phyloP scores from a whole-genome alignment of 139 green algal species.

The Closterium sp. region DNA sequence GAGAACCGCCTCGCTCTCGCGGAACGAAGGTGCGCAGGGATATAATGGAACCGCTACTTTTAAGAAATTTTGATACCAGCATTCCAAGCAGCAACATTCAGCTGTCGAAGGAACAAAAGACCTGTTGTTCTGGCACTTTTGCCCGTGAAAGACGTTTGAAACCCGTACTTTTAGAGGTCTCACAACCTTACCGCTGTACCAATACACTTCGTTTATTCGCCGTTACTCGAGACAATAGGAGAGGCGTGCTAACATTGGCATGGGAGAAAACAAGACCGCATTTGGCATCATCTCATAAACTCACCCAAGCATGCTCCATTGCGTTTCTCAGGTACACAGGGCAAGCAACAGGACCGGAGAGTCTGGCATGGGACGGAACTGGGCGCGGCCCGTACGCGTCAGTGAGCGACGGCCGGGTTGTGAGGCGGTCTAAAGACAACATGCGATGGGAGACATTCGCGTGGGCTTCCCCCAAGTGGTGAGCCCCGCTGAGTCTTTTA shows the following conservation, averaged over 20 bases:
- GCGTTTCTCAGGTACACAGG: neutral
- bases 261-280: no score
- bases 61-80: neutral
- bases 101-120: no score
- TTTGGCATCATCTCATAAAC: no score
- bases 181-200: no score
- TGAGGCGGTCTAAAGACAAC: neutral
- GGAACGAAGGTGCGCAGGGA: neutral
- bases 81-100: no score
- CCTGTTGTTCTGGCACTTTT: no score
- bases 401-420: slow-evolving; percentile 13
- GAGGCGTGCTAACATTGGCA: no score
- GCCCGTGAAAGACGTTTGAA: no score
- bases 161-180: no score
- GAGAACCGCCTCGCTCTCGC: neutral
- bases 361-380: slow-evolving; percentile 24
- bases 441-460: slow-evolving; percentile 35
- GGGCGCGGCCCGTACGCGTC: slow-evolving; percentile 18
- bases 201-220: no score
- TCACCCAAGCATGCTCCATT: neutral
- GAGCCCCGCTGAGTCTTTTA: neutral
- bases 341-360: slow-evolving; percentile 16
- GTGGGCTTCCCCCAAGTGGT: slow-evolving; percentile 25
- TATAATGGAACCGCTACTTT: neutral
- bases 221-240: no score